Evolutionary conservation across 2,329 filamentous ascomycete genomes (phyloP).

Genomic region (Fusarium humuli): DNA sequence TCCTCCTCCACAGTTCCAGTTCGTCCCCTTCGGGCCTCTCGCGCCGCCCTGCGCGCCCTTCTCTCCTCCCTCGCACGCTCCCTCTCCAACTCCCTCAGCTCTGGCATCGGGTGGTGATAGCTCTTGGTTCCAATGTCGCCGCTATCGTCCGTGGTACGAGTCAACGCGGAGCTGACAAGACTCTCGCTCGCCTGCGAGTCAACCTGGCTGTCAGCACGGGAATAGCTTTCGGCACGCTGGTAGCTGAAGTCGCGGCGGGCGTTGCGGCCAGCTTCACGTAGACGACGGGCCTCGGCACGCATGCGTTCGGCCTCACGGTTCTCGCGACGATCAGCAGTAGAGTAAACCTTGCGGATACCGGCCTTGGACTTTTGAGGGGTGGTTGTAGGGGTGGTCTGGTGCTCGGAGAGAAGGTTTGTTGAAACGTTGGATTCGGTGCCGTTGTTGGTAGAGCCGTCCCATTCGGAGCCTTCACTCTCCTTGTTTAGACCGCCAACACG

Average conservation of each 20-base stretch:
- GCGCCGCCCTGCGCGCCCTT: constrained; percentile 48
- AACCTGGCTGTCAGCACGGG: constrained; percentile 39
- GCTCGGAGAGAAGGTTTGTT: constrained; percentile 70
- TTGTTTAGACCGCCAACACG: constrained; percentile 91
- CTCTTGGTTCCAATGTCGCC: constrained; percentile 69
- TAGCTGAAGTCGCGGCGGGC: constrained; percentile 65
- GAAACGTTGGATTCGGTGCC: constrained; percentile 71
- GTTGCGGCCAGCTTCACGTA: constrained; percentile 65
- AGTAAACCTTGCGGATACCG: constrained; percentile 72
- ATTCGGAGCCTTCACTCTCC: constrained; percentile 79
- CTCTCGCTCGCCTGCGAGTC: constrained; percentile 48
- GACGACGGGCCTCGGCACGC: constrained; percentile 65
- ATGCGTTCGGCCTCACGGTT: constrained; percentile 65
- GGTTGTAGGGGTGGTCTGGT: constrained; percentile 67
- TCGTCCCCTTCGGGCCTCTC: constrained; percentile 51
- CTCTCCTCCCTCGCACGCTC: constrained; percentile 52
- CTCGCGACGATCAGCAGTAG: constrained; percentile 66
- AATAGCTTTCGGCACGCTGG: constrained; percentile 53
- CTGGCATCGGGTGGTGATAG: constrained; percentile 67
- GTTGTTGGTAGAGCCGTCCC: constrained; percentile 78
- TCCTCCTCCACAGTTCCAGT: constrained; percentile 45
- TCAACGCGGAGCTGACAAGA: constrained; percentile 47
- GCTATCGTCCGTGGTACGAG: constrained; percentile 54
- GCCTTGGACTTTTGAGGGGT: constrained; percentile 57
- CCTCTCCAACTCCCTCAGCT: constrained; percentile 55